A percentile compares a stretch with the other conserved stretches of the same genome.
These are phyloP conservation scores for Diaporthe vexans DNA, from an alignment of 2,329 filamentous ascomycete genomes.

Conservation along the genomic window DNA sequence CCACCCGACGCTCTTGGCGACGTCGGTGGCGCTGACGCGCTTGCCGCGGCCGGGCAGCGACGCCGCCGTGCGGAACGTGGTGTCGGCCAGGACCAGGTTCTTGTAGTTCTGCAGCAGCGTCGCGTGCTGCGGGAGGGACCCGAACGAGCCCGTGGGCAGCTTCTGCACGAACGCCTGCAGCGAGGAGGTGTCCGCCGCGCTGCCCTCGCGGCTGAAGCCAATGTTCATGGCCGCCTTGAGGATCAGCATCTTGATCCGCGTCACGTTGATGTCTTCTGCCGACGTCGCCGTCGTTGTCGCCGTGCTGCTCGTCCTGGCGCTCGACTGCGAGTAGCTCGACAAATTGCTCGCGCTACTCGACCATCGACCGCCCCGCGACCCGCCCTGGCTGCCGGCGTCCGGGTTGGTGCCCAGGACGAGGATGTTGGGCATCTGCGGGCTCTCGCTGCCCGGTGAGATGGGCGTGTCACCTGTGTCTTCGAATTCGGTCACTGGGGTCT, in stretches of 20 bases:
- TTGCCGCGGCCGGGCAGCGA: conserved; percentile 70
- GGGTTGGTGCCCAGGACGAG: conserved; percentile 82
- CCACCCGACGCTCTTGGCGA: conserved; percentile 83
- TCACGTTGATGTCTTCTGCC: conserved; percentile 82
- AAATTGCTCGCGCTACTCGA: conserved; percentile 85
- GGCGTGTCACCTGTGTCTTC: conserved; percentile 94
- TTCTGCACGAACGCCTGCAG: conserved; percentile 83
- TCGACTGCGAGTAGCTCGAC: conserved; percentile 83
- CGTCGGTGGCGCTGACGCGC: conserved; percentile 77
- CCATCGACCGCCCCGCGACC: conserved; percentile 76
- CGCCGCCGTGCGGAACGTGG: conserved; percentile 70
- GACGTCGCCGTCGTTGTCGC: conserved; percentile 75
- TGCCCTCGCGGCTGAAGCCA: conserved; percentile 77
- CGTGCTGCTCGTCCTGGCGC: conserved; percentile 76
- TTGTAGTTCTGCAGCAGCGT: conserved; percentile 84
- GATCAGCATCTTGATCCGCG: conserved; percentile 82
- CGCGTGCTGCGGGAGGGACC: conserved; percentile 77
- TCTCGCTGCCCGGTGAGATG: conserved; percentile 83
- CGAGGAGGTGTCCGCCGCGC: conserved; percentile 52
- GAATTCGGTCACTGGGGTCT: conserved; percentile 95
- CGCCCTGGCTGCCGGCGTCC: conserved; percentile 57
- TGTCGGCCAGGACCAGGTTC: conserved; percentile 81
- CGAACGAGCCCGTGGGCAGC: conserved; percentile 84
- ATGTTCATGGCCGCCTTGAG: conserved; percentile 89
- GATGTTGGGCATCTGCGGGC: conserved; percentile 85